phyloP scores from a whole-genome alignment of 805 yeast genomes.

The Kluyveromyces aestuarii region DNA sequence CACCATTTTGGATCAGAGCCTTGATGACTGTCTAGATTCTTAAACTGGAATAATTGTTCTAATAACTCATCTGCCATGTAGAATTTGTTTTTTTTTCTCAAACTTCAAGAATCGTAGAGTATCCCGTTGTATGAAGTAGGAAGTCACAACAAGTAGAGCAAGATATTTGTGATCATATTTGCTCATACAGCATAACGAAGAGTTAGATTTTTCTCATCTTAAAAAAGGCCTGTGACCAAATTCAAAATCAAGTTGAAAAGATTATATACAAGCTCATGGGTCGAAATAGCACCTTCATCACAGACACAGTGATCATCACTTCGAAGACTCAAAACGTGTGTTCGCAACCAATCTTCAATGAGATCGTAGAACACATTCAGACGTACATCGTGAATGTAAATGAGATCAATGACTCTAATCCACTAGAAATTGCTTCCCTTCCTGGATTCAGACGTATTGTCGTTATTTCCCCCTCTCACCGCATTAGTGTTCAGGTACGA shows the following conservation, averaged over 20 bases:
- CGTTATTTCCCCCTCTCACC: background rate
- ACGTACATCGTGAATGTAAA: background rate
- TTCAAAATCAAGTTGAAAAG: background rate
- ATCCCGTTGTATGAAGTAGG: background rate
- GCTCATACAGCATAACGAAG: background rate
- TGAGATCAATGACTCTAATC: background rate
- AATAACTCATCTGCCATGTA: too few relatives aligned
- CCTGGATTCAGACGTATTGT: background rate
- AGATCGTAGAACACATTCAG: background rate
- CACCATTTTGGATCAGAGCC: conserved; percentile 5
- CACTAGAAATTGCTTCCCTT: background rate
- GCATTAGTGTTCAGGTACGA: background rate
- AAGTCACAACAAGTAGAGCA: background rate
- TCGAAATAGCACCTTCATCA: background rate
- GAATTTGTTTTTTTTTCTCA: background rate
- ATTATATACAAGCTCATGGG: background rate
- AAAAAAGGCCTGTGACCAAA: too few relatives aligned
- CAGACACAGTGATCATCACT: conserved; percentile 2
- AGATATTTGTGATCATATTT: background rate
- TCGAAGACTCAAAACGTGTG: background rate
- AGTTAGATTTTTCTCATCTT: background rate
- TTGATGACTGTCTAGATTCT: too few relatives aligned
- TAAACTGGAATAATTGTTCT: too few relatives aligned
- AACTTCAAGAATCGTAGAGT: background rate
- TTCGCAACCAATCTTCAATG: background rate